These are phyloP conservation scores for Rachicladosporium sp. DNA, from an alignment of 2,329 filamentous ascomycete genomes.

Conservation along the genomic window DNA sequence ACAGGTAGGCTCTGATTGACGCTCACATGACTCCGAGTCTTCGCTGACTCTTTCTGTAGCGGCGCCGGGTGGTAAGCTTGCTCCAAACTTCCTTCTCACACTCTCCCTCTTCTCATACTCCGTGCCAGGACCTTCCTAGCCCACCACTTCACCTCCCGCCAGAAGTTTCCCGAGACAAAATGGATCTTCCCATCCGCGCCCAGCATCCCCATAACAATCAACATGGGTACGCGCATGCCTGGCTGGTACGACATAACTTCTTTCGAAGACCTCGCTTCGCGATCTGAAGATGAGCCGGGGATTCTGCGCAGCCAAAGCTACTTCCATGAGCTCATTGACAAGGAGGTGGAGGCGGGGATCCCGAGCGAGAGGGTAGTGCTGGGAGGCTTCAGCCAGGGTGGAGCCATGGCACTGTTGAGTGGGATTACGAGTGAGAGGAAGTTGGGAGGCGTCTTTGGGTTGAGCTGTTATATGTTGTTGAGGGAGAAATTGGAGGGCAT, in stretches of 20 bases:
- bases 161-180: conserved; percentile 76
- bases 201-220: conserved; percentile 66
- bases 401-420: conserved; percentile 71
- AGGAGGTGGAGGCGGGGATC: conserved; percentile 71
- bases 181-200: conserved; percentile 93
- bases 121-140: conserved; percentile 57
- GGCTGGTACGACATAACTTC: conserved; percentile 70
- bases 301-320: conserved; percentile 62
- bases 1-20: conserved; percentile 37
- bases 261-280: conserved; percentile 34
- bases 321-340: conserved; percentile 66
- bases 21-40: neutral
- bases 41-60: conserved; percentile 13
- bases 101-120: neutral
- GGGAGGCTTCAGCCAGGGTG: conserved; percentile 77
- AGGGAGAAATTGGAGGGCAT: conserved; percentile 50
- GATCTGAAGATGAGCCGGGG: conserved; percentile 55
- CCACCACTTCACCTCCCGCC: conserved; percentile 71
- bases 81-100: neutral
- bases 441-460: conserved; percentile 75
- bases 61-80: conserved; percentile 56
- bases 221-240: conserved; percentile 60
- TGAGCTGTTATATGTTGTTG: conserved; percentile 72
- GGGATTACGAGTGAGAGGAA: conserved; percentile 63
- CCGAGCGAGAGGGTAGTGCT: conserved; percentile 72